A percentile compares a stretch with the other conserved stretches of the same genome.
Evolutionary conservation across 805 yeast genomes (phyloP).

Genomic region (Lipomyces orientalis): DNA sequence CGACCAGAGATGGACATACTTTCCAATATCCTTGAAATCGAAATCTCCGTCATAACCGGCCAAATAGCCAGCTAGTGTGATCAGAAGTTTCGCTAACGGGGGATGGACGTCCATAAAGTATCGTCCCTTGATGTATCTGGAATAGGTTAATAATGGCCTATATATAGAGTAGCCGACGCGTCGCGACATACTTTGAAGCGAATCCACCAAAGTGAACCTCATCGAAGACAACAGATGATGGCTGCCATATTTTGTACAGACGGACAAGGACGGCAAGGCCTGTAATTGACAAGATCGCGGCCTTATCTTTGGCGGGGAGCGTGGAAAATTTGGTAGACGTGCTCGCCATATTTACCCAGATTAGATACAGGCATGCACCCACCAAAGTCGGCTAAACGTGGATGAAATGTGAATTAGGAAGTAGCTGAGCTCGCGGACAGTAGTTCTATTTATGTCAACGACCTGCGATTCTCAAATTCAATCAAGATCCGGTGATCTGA

Average conservation of each 20-base stretch:
- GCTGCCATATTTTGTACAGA: conserved; percentile 63
- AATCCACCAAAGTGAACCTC: conserved; percentile 98
- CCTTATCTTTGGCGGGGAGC: conserved; percentile 31
- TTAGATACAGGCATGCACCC: not conserved
- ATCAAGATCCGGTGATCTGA: not conserved
- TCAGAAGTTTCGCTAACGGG: conserved; percentile 67
- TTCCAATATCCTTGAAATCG: conserved; percentile 54
- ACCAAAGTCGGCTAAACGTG: not conserved
- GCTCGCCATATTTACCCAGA: conserved; percentile 7
- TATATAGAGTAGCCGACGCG: not conserved
- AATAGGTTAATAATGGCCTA: not conserved
- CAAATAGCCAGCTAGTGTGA: conserved; percentile 58
- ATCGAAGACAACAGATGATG: conserved; percentile 86
- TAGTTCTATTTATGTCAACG: not conserved
- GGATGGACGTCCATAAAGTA: conserved; percentile 77
- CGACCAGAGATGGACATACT: conserved; percentile 13
- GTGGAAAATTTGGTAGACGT: conserved; percentile 26
- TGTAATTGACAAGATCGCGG: conserved; percentile 45
- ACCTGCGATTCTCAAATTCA: not conserved
- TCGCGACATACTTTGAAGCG: conserved; percentile 72
- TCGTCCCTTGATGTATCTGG: conserved; percentile 58
- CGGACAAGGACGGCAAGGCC: conserved; percentile 64
- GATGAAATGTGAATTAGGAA: not conserved
- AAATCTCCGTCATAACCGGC: conserved; percentile 60
- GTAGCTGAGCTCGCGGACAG: not conserved